Base-by-base conservation (phyloP, 495 filamentous ascomycete species). In the Aspergillus biplanus region DNA sequence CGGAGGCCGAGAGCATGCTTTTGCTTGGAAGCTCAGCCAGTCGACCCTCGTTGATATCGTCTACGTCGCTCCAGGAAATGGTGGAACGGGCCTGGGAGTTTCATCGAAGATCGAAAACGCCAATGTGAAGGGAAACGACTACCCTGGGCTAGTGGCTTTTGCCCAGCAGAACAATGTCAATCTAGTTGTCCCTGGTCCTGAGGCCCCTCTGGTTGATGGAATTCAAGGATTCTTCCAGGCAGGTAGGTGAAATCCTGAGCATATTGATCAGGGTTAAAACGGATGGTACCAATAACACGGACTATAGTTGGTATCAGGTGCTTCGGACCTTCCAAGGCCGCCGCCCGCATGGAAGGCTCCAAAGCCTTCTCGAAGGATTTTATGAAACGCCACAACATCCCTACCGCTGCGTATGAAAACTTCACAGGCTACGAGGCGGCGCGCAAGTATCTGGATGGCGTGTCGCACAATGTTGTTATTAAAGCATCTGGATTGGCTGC, bases 341-440 rank as follows among this genome's bases (percentile, higher is more conserved):
- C 95, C 44, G 94, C 96, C 33, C 84, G 85, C 57, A 90, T 99
- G 89, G 95, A 99, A 75, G 95, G 95, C 58, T 93, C 90, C 73
- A 98, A 99, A 81, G 90, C 93, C 13, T 98, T 96, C 78, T 90
- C 92, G 34, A 99, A 99, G 76, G 94, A 99, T 76, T 99, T 99
- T 74, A 99, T 99, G 96, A 86, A 90, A 74, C 86, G 87, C 64
- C 87, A 97, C 76, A 81, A 82, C 67, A 97, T 99, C 67, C 94
- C 95, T 44, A 98, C 95, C 2, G 95, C 96, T 7, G 83, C 81
- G 33, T 99, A 96, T 77, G 83, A 86, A 73, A 97, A 93, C 78
- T 97, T 98, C 76, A 87, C 82, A 74, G 81, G 89, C 66, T 96
- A 94, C 76, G 86, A 91, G 61, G 77, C 85, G 33, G 95, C 96